These are phyloP conservation scores for Cryptosporidium viatorum DNA, from an alignment of 169 alveolate species.

Conservation along the genomic window DNA sequence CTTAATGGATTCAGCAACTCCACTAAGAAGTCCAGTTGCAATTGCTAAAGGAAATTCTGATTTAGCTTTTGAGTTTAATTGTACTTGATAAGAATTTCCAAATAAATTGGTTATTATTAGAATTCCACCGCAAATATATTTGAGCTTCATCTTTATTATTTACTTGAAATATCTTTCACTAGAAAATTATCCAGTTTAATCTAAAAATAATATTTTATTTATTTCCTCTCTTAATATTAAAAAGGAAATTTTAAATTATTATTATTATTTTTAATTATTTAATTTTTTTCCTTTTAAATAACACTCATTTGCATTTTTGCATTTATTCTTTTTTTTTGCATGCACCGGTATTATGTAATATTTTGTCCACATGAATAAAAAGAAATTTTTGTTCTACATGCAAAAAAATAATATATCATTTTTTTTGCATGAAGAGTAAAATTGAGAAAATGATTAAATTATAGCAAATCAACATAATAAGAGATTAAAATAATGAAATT, in stretches of 20 bases:
- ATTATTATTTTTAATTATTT: neutral
- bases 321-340: slow-evolving; percentile 12
- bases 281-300: neutral
- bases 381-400: neutral
- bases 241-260: neutral
- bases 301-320: slow-evolving; percentile 36
- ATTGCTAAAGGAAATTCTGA: neutral
- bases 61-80: slow-evolving; percentile 19
- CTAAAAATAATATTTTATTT: neutral
- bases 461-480: too few species aligned
- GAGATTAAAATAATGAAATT: neutral
- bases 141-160: slow-evolving; percentile 1
- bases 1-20: slow-evolving; percentile 38
- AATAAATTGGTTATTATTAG: slow-evolving; percentile 9
- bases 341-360: slow-evolving; percentile 19
- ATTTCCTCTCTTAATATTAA: neutral
- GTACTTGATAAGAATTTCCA: slow-evolving; percentile 43
- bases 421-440: neutral
- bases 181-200: slow-evolving; percentile 16
- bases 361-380: slow-evolving; percentile 6
- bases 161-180: neutral
- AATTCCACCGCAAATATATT: slow-evolving; percentile 21
- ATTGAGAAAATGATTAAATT: too few species aligned
- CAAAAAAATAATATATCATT: too few species aligned
- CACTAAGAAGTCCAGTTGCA: slow-evolving; percentile 8